Percentiles rank a stretch among this genome's conserved stretches.
These are phyloP conservation scores for sweet orange (Citrus sinensis) DNA, from an alignment of 345 rosid species.

Conservation along the genomic window DVS_A1.0 CM039169.1:31451501-31452000, in stretches of 20 bases:
- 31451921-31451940: constrained; percentile 38
- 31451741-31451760: too few relatives aligned
- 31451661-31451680: neutral
- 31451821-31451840: neutral
- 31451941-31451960: constrained; percentile 33
- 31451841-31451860: neutral
- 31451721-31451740: neutral
- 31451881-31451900: constrained; percentile 24
- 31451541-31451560: constrained; percentile 69
- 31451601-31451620: constrained; percentile 71
- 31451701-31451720: neutral
- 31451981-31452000: neutral
- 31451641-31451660: constrained; percentile 21
- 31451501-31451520: constrained; percentile 9
- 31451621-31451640: constrained; percentile 43
- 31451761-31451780: neutral
- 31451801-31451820: constrained; percentile 17
- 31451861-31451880: neutral
- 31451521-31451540: constrained; percentile 85
- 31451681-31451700: too few relatives aligned
- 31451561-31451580: constrained; percentile 59
- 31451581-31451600: constrained; percentile 73
- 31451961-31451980: neutral
- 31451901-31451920: constrained; percentile 32
- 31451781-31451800: neutral